Evolutionary conservation across 805 yeast species (phyloP).

Genomic region (Danielia oregonensis): DNA sequence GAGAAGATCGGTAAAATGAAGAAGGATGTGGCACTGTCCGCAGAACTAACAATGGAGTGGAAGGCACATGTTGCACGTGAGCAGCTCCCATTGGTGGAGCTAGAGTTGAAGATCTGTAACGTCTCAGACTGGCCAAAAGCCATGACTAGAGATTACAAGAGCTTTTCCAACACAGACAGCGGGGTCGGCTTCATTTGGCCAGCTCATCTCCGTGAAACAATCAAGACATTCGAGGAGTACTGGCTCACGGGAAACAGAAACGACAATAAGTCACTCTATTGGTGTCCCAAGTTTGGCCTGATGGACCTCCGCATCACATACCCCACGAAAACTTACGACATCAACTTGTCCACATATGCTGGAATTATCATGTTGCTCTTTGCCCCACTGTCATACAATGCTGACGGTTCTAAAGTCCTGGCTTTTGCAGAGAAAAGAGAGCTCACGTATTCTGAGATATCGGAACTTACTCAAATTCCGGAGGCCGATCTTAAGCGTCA

Average conservation of each 20-base stretch:
- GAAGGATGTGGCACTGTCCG: constrained; percentile 60
- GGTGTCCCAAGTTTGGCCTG: constrained; percentile 85
- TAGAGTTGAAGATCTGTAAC: constrained; percentile 42
- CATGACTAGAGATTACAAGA: constrained; percentile 41
- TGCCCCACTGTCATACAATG: constrained; percentile 36
- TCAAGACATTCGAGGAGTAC: constrained; percentile 37
- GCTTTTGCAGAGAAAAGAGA: constrained; percentile 50
- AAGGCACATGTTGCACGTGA: constrained; percentile 16
- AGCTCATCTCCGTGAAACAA: constrained; percentile 31
- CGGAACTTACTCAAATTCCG: constrained; percentile 66
- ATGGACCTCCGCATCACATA: constrained; percentile 74
- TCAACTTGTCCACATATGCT: constrained; percentile 76
- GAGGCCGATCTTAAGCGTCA: constrained; percentile 70
- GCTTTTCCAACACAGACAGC: constrained; percentile 21
- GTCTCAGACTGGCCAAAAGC: constrained; percentile 45
- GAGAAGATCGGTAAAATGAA: constrained; percentile 84
- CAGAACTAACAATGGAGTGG: constrained; percentile 39
- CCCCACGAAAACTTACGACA: constrained; percentile 66
- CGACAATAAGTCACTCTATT: constrained; percentile 43
- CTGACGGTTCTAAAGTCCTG: constrained; percentile 28
- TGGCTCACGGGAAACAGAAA: constrained; percentile 39
- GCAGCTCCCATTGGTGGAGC: constrained; percentile 21
- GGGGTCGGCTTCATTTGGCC: constrained; percentile 36
- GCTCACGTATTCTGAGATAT: constrained; percentile 60
- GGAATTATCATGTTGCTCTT: constrained; percentile 77